Conservation (phyloP, 148 eudicot genomes). For the Dysphania ambrosioides region DNA sequence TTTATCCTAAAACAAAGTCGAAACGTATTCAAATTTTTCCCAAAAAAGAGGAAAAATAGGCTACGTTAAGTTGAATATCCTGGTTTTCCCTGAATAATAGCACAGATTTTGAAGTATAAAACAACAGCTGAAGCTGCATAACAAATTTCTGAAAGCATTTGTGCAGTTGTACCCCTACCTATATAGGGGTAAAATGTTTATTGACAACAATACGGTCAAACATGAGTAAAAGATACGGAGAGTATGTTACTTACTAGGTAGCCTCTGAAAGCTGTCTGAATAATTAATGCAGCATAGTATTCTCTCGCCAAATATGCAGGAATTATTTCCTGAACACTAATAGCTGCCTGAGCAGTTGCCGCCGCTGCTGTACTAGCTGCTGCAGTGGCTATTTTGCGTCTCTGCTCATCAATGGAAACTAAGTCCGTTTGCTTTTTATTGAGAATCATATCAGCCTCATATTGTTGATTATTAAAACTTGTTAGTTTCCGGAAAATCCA, state of each 20-base stretch:
- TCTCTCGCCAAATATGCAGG: conserved; percentile 37
- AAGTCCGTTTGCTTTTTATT: conserved; percentile 1
- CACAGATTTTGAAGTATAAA: too few relatives aligned
- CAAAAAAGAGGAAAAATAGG: neutral
- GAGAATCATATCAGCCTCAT: conserved; percentile 16
- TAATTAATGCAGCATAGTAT: conserved; percentile 61
- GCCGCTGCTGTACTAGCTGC: conserved; percentile 48
- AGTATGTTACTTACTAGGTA: conserved; percentile 45
- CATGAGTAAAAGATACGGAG: neutral
- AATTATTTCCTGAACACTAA: conserved; percentile 37
- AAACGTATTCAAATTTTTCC: neutral
- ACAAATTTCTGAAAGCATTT: neutral
- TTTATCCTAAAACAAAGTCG: neutral
- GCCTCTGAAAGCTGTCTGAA: conserved; percentile 87
- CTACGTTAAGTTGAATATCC: neutral
- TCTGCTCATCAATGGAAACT: conserved; percentile 27
- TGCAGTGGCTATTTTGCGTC: conserved; percentile 47
- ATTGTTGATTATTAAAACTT: conserved; percentile 24
- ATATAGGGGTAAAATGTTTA: neutral
- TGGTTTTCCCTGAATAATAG: neutral
- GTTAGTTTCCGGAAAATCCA: conserved; percentile 62
- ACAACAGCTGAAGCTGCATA: neutral
- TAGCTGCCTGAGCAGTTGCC: too few relatives aligned
- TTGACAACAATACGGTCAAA: neutral
- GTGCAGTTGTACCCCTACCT: neutral